A percentile compares a stretch with the other conserved stretches of the same genome.
phyloP scores from a whole-genome alignment of 352 stramenopile species.

The Blastocystis sp. region DNA sequence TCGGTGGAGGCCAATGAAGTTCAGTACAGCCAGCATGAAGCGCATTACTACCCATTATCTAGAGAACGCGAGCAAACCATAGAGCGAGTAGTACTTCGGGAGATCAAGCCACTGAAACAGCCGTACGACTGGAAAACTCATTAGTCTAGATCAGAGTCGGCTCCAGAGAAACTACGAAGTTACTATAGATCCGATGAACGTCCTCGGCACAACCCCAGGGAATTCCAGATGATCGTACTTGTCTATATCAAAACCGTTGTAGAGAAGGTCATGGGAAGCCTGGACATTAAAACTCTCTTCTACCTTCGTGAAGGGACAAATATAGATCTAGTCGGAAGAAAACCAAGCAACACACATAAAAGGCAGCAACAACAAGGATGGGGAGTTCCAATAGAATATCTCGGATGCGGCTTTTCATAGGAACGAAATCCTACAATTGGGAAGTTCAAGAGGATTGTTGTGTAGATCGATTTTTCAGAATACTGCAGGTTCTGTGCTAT shows the following conservation, averaged over 20 bases:
- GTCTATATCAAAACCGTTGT: constrained; percentile 67
- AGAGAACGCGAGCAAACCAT: not conserved
- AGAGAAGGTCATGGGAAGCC: constrained; percentile 90
- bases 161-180: constrained; percentile 67
- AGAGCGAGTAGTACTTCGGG: constrained; percentile 71
- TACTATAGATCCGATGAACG: constrained; percentile 83
- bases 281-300: constrained; percentile 97
- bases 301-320: constrained; percentile 79
- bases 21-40: constrained; percentile 71
- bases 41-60: constrained; percentile 67
- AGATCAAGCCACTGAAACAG: constrained; percentile 61
- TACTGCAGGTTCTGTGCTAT: too few relatives aligned
- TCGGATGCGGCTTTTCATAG: not conserved
- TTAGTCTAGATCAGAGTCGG: not conserved
- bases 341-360: not conserved
- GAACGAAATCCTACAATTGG: not conserved
- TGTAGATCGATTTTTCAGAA: too few relatives aligned
- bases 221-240: constrained; percentile 92
- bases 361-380: not conserved
- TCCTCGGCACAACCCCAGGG: constrained; percentile 92
- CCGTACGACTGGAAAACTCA: constrained; percentile 68
- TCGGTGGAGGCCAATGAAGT: constrained; percentile 65
- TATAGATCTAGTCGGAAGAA: not conserved
- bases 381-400: not conserved
- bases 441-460: too few relatives aligned